A percentile compares a stretch with the other conserved stretches of the same genome.
phyloP scores from a whole-genome alignment of 176 grass and related monocot genomes.

The Alloteropsis semialata region DNA sequence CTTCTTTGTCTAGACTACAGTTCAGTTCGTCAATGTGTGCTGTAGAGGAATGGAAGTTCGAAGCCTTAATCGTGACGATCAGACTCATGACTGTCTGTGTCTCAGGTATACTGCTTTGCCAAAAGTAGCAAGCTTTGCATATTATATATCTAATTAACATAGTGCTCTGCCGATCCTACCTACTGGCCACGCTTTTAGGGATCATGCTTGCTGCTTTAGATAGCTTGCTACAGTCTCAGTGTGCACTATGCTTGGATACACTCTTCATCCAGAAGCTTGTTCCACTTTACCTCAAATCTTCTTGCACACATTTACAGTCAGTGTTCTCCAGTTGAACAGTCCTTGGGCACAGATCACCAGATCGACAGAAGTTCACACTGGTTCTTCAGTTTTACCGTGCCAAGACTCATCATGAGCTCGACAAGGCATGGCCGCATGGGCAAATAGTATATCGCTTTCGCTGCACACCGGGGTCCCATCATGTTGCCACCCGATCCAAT shows the following conservation, averaged over 20 bases:
- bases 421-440: conserved; percentile 16
- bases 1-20: not conserved
- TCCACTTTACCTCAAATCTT: not conserved
- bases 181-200: not conserved
- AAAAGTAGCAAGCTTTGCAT: not conserved
- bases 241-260: not conserved
- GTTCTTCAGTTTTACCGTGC: not conserved
- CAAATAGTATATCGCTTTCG: conserved; percentile 2
- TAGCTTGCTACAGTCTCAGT: not conserved
- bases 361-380: not conserved
- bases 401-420: not conserved
- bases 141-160: not conserved
- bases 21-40: not conserved
- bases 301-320: not conserved
- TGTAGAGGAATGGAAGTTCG: not conserved
- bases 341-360: not conserved
- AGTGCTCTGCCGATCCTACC: not conserved
- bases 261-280: not conserved
- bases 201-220: not conserved
- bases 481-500: not conserved
- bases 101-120: not conserved
- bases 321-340: not conserved
- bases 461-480: conserved; percentile 13
- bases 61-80: not conserved
- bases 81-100: not conserved